These are phyloP conservation scores for Didymella exigua DNA, from an alignment of 2,329 filamentous ascomycete species.

Conservation along the genomic window DNA sequence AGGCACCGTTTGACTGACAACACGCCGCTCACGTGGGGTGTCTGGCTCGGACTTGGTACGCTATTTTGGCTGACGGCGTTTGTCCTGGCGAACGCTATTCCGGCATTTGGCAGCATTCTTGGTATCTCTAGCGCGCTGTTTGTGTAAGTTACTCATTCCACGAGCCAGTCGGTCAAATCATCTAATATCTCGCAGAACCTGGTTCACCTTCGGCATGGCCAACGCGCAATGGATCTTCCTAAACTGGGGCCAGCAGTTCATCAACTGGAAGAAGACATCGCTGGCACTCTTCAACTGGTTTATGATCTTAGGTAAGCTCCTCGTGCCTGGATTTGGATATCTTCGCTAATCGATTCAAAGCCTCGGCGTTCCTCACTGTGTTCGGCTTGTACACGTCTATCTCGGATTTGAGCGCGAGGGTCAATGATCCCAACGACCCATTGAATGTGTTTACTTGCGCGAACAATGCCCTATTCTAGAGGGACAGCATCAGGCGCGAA, in stretches of 20 bases:
- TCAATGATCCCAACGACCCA: slow-evolving; percentile 3
- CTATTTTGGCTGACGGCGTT: slow-evolving; percentile 66
- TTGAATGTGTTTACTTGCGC: slow-evolving; percentile 11
- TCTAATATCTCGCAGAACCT: background rate
- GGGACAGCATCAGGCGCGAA: no score
- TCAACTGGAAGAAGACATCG: slow-evolving; percentile 23
- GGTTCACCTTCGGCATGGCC: slow-evolving; percentile 56
- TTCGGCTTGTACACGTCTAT: slow-evolving; percentile 12
- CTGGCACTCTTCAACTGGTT: slow-evolving; percentile 20
- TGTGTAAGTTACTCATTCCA: slow-evolving; percentile 46
- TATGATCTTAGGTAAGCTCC: slow-evolving; percentile 7
- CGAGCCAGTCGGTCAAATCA: background rate
- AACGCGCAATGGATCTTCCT: slow-evolving; percentile 30
- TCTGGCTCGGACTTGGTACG: slow-evolving; percentile 37
- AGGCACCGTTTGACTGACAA: slow-evolving; percentile 28
- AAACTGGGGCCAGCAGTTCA: slow-evolving; percentile 48
- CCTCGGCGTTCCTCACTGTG: slow-evolving; percentile 6
- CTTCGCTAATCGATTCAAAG: background rate
- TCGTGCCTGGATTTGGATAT: no score
- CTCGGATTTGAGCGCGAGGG: slow-evolving; percentile 3
- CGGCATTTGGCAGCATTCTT: slow-evolving; percentile 68
- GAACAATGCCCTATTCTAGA: slow-evolving; percentile 4
- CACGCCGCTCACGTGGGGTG: slow-evolving; percentile 27
- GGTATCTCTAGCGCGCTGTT: slow-evolving; percentile 65
- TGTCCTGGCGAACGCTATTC: slow-evolving; percentile 70